Conservation (phyloP, 1,284 basidiomycete genomes). For the Coriolopsis trogii region DNA sequence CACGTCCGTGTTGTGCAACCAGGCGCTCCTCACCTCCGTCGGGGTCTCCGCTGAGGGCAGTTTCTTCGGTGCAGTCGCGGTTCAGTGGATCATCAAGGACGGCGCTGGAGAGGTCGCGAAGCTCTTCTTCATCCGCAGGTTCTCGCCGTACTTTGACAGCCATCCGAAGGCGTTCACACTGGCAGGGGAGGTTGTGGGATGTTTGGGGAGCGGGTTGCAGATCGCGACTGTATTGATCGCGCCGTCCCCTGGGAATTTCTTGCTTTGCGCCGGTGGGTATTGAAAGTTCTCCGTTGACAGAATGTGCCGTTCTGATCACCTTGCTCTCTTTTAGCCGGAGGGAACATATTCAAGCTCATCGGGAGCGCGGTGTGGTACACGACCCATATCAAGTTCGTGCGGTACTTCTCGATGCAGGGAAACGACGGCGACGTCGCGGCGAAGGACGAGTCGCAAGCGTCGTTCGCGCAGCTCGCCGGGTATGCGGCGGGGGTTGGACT, state of each 20-base stretch:
- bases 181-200: slow-evolving; percentile 28
- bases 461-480: slow-evolving; percentile 33
- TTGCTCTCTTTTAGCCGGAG: slow-evolving; percentile 27
- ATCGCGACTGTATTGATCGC: slow-evolving; percentile 33
- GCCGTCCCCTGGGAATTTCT: slow-evolving; percentile 30
- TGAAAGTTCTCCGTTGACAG: not conserved
- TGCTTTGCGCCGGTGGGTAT: slow-evolving; percentile 33
- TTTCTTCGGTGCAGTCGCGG: slow-evolving; percentile 38
- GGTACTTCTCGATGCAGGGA: slow-evolving; percentile 35
- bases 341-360: slow-evolving; percentile 36
- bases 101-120: slow-evolving; percentile 37
- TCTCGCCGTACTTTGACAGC: slow-evolving; percentile 37
- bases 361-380: slow-evolving; percentile 38
- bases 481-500: slow-evolving; percentile 35
- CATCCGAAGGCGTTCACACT: slow-evolving; percentile 37
- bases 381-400: slow-evolving; percentile 38
- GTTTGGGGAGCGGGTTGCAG: slow-evolving; percentile 33
- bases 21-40: slow-evolving; percentile 35
- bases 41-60: slow-evolving; percentile 37
- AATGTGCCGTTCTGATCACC: not conserved
- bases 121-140: slow-evolving; percentile 36
- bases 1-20: slow-evolving; percentile 36
- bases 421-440: slow-evolving; percentile 38
- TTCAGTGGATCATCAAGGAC: slow-evolving; percentile 39
- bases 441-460: slow-evolving; percentile 37